Base-by-base conservation (phyloP, 1,284 basidiomycete genomes). In the Leccinum pseudoinsigne region DNA sequence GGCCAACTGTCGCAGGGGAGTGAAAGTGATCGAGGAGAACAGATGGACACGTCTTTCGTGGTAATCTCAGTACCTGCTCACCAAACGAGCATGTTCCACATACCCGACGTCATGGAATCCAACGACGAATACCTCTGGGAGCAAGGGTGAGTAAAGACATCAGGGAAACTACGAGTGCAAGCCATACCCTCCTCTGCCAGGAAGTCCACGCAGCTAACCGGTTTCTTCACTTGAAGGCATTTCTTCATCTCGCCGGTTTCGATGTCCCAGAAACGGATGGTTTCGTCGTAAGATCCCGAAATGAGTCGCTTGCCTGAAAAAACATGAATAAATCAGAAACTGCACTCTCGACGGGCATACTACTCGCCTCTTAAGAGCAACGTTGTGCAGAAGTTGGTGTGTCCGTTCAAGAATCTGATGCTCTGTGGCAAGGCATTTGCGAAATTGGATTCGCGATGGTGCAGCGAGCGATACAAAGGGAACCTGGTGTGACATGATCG, bases 71-170 rank as follows among this genome's bases (percentile, higher is more conserved):
- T 50, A 9, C 7, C n/a, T 26, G 42, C 1, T 57, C 31, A 57
- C 40, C 45, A 54, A 21, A 60, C 16, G 47, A 59, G n/a, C 11
- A 53, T 21, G 34, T 51, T 45, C 11, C 8, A 77, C 87, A 23
- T 76, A 90, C 84, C 94, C 95, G 59, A 95, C 89, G 71, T 97
- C 95, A 68, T 96, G 94, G 75, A 95, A 94, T 0, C 95, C 95
- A 23, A 93, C 93, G 10, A 94, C 94, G 64, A 97, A 90, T 2
- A 96, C 90, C 80, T 93, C 89, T 90, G 66, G 28, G 31, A 31
- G 5, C 23, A 42, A 63, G 50, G 16, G 50, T 66, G 34, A 68
- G 62, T 54, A 12, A 47, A 62, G 18, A 31, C 18, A 45, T 12
- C 5, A 1, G 47, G 10, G 16, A 59, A n/a, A 14, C 0, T 11